phyloP scores from a whole-genome alignment of 495 filamentous ascomycete species.

The Penicillium canescens region DNA sequence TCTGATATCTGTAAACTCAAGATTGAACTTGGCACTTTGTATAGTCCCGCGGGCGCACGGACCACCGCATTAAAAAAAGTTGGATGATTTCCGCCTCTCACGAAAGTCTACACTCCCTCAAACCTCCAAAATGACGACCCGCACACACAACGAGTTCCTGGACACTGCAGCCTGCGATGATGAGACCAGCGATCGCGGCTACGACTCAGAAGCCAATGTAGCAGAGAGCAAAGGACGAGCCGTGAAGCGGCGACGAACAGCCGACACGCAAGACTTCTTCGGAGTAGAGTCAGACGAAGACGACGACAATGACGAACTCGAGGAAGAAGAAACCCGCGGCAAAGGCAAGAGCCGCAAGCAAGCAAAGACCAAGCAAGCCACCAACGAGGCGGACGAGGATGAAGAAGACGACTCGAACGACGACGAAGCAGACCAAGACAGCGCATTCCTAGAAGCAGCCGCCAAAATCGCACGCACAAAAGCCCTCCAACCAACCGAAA shows the following conservation, averaged over 20 bases:
- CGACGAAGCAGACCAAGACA: conserved; percentile 8
- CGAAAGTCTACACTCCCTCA: background rate
- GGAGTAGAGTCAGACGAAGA: conserved; percentile 47
- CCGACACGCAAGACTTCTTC: conserved; percentile 44
- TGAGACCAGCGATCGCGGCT: conserved; percentile 57
- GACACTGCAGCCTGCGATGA: conserved; percentile 68
- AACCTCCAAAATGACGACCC: conserved; percentile 55
- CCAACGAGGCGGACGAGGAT: conserved; percentile 27
- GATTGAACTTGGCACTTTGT: background rate
- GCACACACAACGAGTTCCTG: conserved; percentile 74
- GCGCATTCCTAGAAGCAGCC: conserved; percentile 20
- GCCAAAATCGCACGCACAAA: conserved; percentile 9
- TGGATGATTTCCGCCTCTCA: conserved; percentile 13
- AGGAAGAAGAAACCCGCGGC: conserved; percentile 6
- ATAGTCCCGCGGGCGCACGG: conserved; percentile 17
- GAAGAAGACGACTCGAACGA: conserved; percentile 11
- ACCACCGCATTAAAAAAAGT: conserved; percentile 27
- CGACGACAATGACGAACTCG: conserved; percentile 28
- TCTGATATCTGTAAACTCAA: background rate
- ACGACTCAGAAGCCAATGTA: conserved; percentile 68
- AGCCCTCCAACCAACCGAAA: conserved; percentile 22
- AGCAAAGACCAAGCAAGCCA: conserved; percentile 3
- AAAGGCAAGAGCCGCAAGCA: conserved; percentile 8
- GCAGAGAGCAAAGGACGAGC: conserved; percentile 61
- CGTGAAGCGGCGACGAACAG: conserved; percentile 61